These are phyloP conservation scores for Hippophae rhamnoides DNA, from an alignment of 306 rosid genomes.

Conservation along the genomic window DNA sequence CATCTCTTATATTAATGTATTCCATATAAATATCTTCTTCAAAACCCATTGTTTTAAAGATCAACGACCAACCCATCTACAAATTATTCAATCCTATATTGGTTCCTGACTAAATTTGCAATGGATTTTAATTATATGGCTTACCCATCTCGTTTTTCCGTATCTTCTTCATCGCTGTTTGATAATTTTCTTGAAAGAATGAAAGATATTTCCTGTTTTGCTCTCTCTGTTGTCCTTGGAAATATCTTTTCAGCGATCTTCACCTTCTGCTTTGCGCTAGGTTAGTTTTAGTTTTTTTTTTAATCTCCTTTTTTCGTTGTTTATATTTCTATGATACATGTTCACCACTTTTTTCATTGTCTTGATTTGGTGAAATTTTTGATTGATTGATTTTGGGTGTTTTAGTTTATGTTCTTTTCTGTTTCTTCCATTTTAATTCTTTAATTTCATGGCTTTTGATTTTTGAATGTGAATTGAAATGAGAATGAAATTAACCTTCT, in stretches of 20 bases:
- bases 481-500: background rate
- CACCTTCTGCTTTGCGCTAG: conserved; percentile 93
- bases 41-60: too few relatives aligned
- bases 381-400: too few relatives aligned
- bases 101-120: too few relatives aligned
- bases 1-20: too few relatives aligned
- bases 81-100: too few relatives aligned
- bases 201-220: conserved; percentile 49
- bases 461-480: background rate
- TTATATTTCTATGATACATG: background rate
- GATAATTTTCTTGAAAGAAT: conserved; percentile 58
- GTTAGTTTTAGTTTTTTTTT: conserved; percentile 20
- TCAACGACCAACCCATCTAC: too few relatives aligned
- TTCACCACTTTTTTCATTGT: too few relatives aligned
- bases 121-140: conserved; percentile 27
- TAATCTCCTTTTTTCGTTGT: background rate
- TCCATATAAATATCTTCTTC: too few relatives aligned
- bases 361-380: too few relatives aligned
- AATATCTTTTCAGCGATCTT: conserved; percentile 96
- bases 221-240: conserved; percentile 66
- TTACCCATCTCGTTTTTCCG: conserved; percentile 44
- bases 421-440: too few relatives aligned
- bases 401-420: too few relatives aligned
- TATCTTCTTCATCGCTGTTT: conserved; percentile 30
- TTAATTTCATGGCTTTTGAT: background rate